A percentile compares a stretch with the other conserved stretches of the same genome.
Evolutionary conservation across 2,329 filamentous ascomycete genomes (phyloP).

Genomic region (Aulographum hederae): DNA sequence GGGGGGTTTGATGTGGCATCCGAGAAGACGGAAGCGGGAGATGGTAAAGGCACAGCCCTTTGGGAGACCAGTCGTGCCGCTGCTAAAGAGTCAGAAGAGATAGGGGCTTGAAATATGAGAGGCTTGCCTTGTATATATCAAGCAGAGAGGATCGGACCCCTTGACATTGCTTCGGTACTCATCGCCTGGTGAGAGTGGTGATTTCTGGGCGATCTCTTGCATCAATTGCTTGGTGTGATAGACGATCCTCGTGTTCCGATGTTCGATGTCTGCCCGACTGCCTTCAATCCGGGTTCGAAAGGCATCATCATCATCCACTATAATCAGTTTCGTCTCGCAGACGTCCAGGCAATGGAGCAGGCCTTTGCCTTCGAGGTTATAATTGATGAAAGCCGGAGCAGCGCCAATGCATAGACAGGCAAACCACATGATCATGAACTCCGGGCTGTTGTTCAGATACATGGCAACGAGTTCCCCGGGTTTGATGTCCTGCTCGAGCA

Average conservation of each 20-base stretch:
- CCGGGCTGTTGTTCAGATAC: constrained; percentile 2
- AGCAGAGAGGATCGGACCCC: constrained; percentile 35
- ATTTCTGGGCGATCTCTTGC: constrained; percentile 27
- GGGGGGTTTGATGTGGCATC: neutral
- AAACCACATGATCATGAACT: constrained; percentile 2
- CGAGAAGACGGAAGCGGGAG: constrained; percentile 8
- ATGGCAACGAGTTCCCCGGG: neutral
- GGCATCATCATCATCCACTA: constrained; percentile 28
- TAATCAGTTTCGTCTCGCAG: constrained; percentile 19
- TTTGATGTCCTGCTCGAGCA: neutral
- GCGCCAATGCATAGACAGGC: constrained; percentile 31
- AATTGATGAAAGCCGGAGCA: constrained; percentile 54
- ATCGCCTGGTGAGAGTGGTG: constrained; percentile 34
- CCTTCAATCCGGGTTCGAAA: constrained; percentile 38
- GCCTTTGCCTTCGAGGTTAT: constrained; percentile 45
- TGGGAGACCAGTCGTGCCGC: constrained; percentile 57
- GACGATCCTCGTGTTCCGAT: constrained; percentile 37
- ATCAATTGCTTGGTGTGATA: constrained; percentile 31
- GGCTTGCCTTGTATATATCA: constrained; percentile 51
- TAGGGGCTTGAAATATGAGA: constrained; percentile 19
- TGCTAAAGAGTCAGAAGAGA: constrained; percentile 21
- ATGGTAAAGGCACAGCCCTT: constrained; percentile 51
- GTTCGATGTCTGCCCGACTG: constrained; percentile 26
- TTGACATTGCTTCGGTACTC: constrained; percentile 33
- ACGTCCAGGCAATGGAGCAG: constrained; percentile 47